Base-by-base conservation (phyloP, 257 asterid genomes). In the Solanum pimpinellifolium region DNA sequence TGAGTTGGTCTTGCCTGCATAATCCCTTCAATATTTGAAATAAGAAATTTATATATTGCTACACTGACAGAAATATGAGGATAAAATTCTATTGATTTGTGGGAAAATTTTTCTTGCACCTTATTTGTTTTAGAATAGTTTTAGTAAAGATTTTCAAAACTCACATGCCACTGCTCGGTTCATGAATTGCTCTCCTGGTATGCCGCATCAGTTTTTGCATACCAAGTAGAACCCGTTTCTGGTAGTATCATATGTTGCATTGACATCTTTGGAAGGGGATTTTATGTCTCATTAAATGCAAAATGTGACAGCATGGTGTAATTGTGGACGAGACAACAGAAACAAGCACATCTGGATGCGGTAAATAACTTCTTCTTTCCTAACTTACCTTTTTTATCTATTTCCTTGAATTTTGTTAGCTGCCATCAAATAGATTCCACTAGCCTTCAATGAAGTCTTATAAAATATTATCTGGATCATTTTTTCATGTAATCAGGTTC, bases 261-360 rank as follows among this genome's bases (percentile, higher is more conserved):
- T 80, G n/a, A 6, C 60, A 29, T 47, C 83, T 88, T 88, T 87
- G 86, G 84, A 87, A 86, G 69, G 75, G 42, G 23, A 86, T 80
- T 44, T 85, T 88, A 82, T 91, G 89, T 87, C 87, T 82, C 16
- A 83, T 65, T 85, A 85, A 85, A 87, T 90, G 60, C 88, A 83
- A 90, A 88, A 88, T 91, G 86, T 92, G 88, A 90, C 98, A 97
- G 99, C 74, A 94, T 74, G 99, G 99, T 52, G 95, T 97, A 91
- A 90, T 94, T 94, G 96, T 90, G 90, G 90, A 93, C n/a, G 99
- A 97, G 94, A 94, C 94, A 86, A 94, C 98, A 2, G 99, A 97
- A 92, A 97, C 99, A 84, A 97, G 98, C 94, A 97, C 99, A 78
- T 95, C 99, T 86, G 96, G 99, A 44, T 97, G 99, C 88, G 99